Evolutionary conservation across 345 rosid species (phyloP), one percentile per base, ranked within the genome.

Genomic region (Citrus sp.): DNA sequence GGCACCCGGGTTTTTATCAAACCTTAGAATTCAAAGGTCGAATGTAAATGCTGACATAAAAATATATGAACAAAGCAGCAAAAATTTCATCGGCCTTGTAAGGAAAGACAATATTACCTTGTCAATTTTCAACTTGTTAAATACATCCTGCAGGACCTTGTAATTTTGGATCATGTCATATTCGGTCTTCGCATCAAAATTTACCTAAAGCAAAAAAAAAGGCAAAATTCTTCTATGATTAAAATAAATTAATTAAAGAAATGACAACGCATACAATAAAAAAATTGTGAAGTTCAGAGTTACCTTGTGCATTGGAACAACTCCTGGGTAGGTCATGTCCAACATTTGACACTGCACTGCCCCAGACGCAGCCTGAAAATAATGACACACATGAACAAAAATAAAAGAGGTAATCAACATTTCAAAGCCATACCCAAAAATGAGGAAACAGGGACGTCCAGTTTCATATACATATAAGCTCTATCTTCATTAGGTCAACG

Each of bases 261-360:
- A 46, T 46, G 18, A 46, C 1, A 46, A 3, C 1, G 5, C 51
- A 12, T 10, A 13, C 18, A 46, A 46, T 3, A 46, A 13, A 46
- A 46, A 46, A 46, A 46, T 46, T 46, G 51, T 46, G 51, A 46
- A 19, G 9, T 60, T 28, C 59, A 46, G 75, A 54, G 12, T 70
- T 49, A 93, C 99, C 94, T 94, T 94, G 82, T 96, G 98, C 99
- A 96, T 94, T 58, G 99, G 98, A 77, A 96, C 98, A 72, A 85
- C 91, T 78, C 99, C 98, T 6, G 99, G 98, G 83, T 88, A 92
- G 38, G 97, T 94, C 95, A 94, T 90, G 83, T 96, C 99, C 85
- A 96, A 73, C 95, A 96, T 88, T 83, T 96, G 99, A 77, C 99
- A 96, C 76, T 94, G 99, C 72, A 96, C 97, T 74, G 99, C 99